Percentiles rank a stretch among this genome's conserved stretches.
These are phyloP conservation scores for Pachyrhizus erosus DNA, from an alignment of 306 rosid species.

Conservation along the genomic window DNA sequence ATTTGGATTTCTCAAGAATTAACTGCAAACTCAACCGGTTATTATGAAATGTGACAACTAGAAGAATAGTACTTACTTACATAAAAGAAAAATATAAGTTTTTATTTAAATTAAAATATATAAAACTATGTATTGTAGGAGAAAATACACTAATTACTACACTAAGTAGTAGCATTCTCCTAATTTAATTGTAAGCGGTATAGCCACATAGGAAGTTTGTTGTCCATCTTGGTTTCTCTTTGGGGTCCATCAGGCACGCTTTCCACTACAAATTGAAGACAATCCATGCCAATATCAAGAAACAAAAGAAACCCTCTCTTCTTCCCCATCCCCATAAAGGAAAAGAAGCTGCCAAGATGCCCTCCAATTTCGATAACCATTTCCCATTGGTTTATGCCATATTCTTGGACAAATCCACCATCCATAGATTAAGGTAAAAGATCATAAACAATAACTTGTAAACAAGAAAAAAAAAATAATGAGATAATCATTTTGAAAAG, in stretches of 20 bases:
- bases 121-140: too few species aligned
- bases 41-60: not conserved
- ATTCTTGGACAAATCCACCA: conserved; percentile 39
- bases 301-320: not conserved
- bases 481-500: too few species aligned
- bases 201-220: too few species aligned
- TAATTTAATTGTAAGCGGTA: too few species aligned
- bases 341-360: conserved; percentile 29
- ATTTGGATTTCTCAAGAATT: not conserved
- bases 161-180: too few species aligned
- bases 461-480: not conserved
- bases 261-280: conserved; percentile 23
- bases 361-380: conserved; percentile 47
- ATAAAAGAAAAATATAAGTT: too few species aligned
- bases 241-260: too few species aligned
- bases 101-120: too few species aligned
- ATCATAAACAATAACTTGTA: not conserved
- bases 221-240: too few species aligned
- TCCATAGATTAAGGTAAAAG: conserved; percentile 33
- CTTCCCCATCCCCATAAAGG: conserved; percentile 42
- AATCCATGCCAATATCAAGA: conserved; percentile 40
- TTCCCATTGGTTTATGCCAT: conserved; percentile 33
- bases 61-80: not conserved
- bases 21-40: not conserved
- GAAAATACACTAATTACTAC: too few species aligned